Evolutionary conservation across 164 flowering plant genomes (phyloP).

Genomic region (Chimonanthus salicifolius): DNA sequence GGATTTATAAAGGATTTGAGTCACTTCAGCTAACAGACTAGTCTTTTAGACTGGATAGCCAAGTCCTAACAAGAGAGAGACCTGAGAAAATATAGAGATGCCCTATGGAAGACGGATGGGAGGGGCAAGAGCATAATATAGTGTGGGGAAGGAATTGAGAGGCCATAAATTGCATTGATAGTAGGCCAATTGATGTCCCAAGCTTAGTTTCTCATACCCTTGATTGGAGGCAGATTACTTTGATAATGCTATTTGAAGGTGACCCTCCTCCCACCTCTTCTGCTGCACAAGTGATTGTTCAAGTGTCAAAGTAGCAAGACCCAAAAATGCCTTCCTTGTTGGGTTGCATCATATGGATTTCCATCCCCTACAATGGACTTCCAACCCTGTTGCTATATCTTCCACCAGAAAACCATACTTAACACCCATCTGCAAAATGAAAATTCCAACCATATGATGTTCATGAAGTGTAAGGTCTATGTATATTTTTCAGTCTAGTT

Average conservation of each 20-base stretch:
- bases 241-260: constrained; percentile 54
- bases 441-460: background rate
- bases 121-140: constrained; percentile 50
- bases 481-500: too few relatives aligned
- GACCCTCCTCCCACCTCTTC: constrained; percentile 82
- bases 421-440: background rate
- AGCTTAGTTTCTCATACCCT: constrained; percentile 40
- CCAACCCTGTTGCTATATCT: background rate
- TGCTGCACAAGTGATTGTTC: constrained; percentile 51
- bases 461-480: too few relatives aligned
- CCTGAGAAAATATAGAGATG: constrained; percentile 44
- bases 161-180: constrained; percentile 47
- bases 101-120: constrained; percentile 57
- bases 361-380: background rate
- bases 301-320: constrained; percentile 44
- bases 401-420: background rate
- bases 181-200: constrained; percentile 47
- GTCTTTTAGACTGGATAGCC: too few relatives aligned
- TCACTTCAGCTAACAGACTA: too few relatives aligned
- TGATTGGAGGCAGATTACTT: constrained; percentile 41
- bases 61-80: background rate
- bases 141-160: constrained; percentile 35
- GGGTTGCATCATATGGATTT: background rate
- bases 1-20: too few relatives aligned
- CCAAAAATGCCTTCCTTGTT: constrained; percentile 40